These are phyloP conservation scores for Nematocida ausubeli DNA, from an alignment of 371 early-diverging fungal species.

Conservation along the genomic window DNA sequence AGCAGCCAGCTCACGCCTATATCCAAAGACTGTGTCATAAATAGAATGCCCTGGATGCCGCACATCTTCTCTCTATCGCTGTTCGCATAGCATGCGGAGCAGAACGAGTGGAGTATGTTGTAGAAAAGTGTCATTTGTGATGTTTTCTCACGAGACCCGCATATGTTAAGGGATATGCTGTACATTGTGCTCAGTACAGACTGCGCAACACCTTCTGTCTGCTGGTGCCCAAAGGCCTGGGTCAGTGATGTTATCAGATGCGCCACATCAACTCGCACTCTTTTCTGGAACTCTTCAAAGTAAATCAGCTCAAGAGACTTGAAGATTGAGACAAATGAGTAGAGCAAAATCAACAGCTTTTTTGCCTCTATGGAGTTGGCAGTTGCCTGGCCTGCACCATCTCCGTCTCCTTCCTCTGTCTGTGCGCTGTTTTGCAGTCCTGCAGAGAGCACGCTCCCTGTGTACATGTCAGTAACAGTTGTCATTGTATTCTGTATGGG, in stretches of 20 bases:
- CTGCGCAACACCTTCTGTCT: conserved; percentile 28
- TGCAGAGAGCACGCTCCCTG: not conserved
- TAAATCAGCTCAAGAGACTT: conserved; percentile 48
- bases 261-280: conserved; percentile 2
- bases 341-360: conserved; percentile 18
- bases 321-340: conserved; percentile 27
- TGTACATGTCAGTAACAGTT: not conserved
- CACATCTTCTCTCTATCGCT: conserved; percentile 25
- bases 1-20: conserved; percentile 33
- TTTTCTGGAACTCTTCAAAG: conserved; percentile 49
- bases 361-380: conserved; percentile 14
- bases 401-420: not conserved
- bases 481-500: not conserved
- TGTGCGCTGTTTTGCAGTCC: not conserved
- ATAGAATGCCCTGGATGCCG: conserved; percentile 41
- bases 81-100: conserved; percentile 46
- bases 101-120: conserved; percentile 50
- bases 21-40: conserved; percentile 43
- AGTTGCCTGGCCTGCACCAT: not conserved
- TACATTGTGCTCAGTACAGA: conserved; percentile 37
- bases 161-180: not conserved
- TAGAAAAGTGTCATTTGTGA: conserved; percentile 57
- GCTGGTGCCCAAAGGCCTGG: conserved; percentile 24
- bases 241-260: conserved; percentile 23
- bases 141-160: conserved; percentile 48